Evolutionary conservation across 106 monocot genomes (phyloP).

Genomic region (Posidonia australis): DNA sequence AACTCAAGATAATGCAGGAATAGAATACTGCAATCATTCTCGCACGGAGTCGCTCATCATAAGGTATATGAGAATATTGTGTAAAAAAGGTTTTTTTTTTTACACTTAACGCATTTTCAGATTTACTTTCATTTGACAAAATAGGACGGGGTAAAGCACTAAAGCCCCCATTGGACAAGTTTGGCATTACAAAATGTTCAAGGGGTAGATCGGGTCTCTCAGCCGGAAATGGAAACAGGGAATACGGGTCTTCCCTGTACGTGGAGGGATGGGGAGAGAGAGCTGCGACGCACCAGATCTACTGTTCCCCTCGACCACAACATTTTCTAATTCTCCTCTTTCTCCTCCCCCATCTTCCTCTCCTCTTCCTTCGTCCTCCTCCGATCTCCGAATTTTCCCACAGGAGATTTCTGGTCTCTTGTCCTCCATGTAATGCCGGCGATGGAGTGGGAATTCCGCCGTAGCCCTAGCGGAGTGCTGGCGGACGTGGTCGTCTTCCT

Average conservation of each 20-base stretch:
- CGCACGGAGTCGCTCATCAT: too few species aligned
- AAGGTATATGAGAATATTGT: too few species aligned
- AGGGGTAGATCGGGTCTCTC: not conserved
- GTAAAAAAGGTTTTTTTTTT: too few species aligned
- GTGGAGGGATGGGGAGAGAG: conserved; percentile 1
- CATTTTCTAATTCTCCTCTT: not conserved
- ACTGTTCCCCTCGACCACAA: not conserved
- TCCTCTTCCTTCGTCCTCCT: not conserved
- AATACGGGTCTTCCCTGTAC: not conserved
- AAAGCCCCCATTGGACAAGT: too few species aligned
- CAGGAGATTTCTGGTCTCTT: too few species aligned
- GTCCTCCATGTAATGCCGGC: not conserved
- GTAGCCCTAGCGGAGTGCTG: not conserved
- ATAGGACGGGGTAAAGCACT: too few species aligned
- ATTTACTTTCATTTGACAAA: too few species aligned
- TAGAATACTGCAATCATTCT: too few species aligned
- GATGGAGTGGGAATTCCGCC: not conserved
- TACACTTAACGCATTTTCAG: too few species aligned
- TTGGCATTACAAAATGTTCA: not conserved
- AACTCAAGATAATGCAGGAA: too few species aligned
- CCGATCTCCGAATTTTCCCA: not conserved
- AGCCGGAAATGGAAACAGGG: not conserved
- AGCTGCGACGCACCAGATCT: conserved; percentile 4
- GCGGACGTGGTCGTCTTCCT: not conserved
- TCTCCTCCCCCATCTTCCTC: not conserved